Base-by-base conservation (phyloP, 1,284 basidiomycete genomes). In the Uromyces viciae-fabae region DNA sequence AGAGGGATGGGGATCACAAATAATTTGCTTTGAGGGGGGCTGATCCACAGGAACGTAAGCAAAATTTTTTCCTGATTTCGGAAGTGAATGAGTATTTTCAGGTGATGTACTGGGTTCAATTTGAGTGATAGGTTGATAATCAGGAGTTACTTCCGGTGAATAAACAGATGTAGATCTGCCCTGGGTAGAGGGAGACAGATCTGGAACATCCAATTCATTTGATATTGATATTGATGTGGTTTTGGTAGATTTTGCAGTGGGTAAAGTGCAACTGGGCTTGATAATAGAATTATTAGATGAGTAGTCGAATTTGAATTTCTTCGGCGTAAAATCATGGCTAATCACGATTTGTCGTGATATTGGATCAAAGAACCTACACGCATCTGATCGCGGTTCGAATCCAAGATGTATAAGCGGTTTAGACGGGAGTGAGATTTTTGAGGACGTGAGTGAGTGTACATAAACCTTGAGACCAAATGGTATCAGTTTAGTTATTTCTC, bases 351-450 rank as follows among this genome's bases (percentile, higher is more conserved):
- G 25, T 7, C 40, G 42, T 3, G 14, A 25, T 9, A 31, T 33
- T 1, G 52, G 17, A n/a, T 73, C 52, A 38, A 73, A 73, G 31
- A 73, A 73, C 36, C 71, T 11, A 8, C 28, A 9, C 25, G 71
- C 71, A 73, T 73, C 52, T 11, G 71, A 73, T 28, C 36, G 28
- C 8, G 14, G n/a, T 56, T 73, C 71, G 56, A 33, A 73, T 15
- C 46, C 46, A 19, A 73, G 42, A 56, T 31, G 36, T 3, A 52
- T 36, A 8, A 73, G 25, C 2, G 71, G 71, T 3, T n/a, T 5
- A 14, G 25, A 31, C 2, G 71, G 71, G 1, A 36, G 52, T 1
- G 2, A 28, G 1, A 58, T 42, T 60, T 75, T 75, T n/a, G 42
- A 71, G 5, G 38, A 38, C 11, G 46, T 11, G 5, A 38, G 38